Conservation (phyloP, 2,329 filamentous ascomycete species). For the Conoideocrella luteorostrata region DNA sequence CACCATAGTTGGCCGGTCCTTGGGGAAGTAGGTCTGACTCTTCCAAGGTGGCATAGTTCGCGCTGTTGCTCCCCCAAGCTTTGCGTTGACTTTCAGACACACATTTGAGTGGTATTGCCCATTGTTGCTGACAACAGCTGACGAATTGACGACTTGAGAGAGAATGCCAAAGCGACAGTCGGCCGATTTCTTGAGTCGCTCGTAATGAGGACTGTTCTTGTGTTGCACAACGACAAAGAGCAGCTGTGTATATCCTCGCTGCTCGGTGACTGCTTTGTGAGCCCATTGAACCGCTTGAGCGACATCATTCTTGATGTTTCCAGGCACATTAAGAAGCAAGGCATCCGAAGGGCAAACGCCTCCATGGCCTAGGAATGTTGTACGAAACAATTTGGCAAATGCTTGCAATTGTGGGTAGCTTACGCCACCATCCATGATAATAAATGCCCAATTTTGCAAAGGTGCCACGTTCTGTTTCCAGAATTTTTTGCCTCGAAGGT, state of each 20-base stretch:
- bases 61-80: constrained; percentile 78
- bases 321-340: constrained; percentile 26
- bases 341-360: constrained; percentile 34
- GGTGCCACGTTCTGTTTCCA: constrained; percentile 53
- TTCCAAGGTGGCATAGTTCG: constrained; percentile 31
- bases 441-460: constrained; percentile 70
- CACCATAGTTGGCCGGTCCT: constrained; percentile 61
- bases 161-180: constrained; percentile 81
- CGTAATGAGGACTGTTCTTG: constrained; percentile 67
- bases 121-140: constrained; percentile 62
- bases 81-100: constrained; percentile 93
- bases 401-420: constrained; percentile 26
- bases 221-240: constrained; percentile 71
- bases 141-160: constrained; percentile 72
- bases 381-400: constrained; percentile 36
- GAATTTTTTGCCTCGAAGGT: constrained; percentile 75
- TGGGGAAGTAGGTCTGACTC: constrained; percentile 28
- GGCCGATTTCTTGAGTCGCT: constrained; percentile 80
- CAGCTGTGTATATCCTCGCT: constrained; percentile 59
- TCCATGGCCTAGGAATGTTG: constrained; percentile 43
- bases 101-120: constrained; percentile 91
- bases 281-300: constrained; percentile 43
- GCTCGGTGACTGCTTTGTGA: constrained; percentile 44
- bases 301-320: constrained; percentile 29
- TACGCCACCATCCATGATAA: constrained; percentile 54